These are phyloP conservation scores for Kazachstania psychrophila DNA, from an alignment of 805 yeast species.

Conservation along the genomic window DNA sequence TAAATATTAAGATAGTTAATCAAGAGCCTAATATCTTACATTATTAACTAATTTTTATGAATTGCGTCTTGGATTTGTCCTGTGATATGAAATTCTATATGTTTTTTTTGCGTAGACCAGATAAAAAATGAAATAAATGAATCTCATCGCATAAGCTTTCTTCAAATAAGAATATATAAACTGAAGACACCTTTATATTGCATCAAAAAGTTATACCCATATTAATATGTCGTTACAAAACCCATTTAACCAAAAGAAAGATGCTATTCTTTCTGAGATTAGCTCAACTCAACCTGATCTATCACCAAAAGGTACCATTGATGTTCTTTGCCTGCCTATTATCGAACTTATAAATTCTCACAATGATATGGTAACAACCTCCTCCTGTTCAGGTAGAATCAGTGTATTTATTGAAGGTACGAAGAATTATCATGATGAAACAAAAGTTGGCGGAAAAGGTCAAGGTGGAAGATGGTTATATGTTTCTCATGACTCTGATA, in stretches of 20 bases:
- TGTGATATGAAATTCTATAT: too few relatives aligned
- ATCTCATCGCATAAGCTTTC: too few relatives aligned
- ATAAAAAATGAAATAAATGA: too few relatives aligned
- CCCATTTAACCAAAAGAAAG: conserved; percentile 62
- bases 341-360: conserved; percentile 57
- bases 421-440: conserved; percentile 30
- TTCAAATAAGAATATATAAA: too few relatives aligned
- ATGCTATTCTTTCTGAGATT: conserved; percentile 45
- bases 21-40: too few relatives aligned
- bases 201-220: too few relatives aligned
- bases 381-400: conserved; percentile 82
- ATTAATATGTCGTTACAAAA: conserved; percentile 24
- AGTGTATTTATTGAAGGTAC: conserved; percentile 74
- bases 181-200: too few relatives aligned
- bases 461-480: conserved; percentile 77
- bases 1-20: too few relatives aligned
- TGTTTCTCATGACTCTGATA: conserved; percentile 55
- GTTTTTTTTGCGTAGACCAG: too few relatives aligned
- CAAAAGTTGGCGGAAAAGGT: conserved; percentile 72
- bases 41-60: too few relatives aligned
- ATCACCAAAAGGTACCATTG: conserved; percentile 89
- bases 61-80: too few relatives aligned
- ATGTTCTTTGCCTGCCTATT: conserved; percentile 60
- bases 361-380: conserved; percentile 69
- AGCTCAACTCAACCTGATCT: conserved; percentile 42